These are phyloP conservation scores for Epichloe uncinata DNA, from an alignment of 2,329 filamentous ascomycete genomes.

Conservation along the genomic window DNA sequence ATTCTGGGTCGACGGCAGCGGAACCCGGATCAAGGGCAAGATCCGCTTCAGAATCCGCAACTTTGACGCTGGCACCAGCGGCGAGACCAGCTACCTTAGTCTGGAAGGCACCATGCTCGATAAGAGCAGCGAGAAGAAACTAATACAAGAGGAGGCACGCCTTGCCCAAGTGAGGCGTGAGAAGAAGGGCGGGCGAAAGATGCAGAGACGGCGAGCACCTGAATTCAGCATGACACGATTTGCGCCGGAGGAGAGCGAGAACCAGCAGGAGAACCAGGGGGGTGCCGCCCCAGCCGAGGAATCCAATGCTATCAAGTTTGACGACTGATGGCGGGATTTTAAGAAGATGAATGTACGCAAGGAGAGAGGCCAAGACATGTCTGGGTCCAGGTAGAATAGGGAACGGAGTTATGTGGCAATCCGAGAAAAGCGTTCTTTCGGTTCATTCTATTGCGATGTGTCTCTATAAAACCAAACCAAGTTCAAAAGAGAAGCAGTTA, in stretches of 20 bases:
- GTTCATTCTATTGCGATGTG: background rate
- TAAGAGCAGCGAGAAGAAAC: conserved; percentile 48
- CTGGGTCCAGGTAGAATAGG: background rate
- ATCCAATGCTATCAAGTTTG: conserved; percentile 7
- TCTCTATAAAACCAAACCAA: background rate
- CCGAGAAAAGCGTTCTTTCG: background rate
- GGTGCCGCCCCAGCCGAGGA: conserved; percentile 13
- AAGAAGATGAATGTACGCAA: background rate
- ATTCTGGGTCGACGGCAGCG: conserved; percentile 63
- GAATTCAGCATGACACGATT: conserved; percentile 47
- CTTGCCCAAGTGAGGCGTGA: conserved; percentile 22
- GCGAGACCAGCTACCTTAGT: conserved; percentile 66
- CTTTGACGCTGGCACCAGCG: conserved; percentile 66
- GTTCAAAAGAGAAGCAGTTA: background rate
- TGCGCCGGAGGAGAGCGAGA: conserved; percentile 29
- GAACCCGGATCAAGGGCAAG: conserved; percentile 55
- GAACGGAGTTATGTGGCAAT: conserved; percentile 1
- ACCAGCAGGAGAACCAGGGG: conserved; percentile 5
- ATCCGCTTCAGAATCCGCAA: conserved; percentile 71
- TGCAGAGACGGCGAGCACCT: conserved; percentile 26
- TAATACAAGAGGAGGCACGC: conserved; percentile 34
- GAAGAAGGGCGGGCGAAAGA: conserved; percentile 18
- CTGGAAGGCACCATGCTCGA: conserved; percentile 79
- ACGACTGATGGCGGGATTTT: background rate
- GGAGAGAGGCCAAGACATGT: background rate